Percentiles rank a stretch among this genome's conserved stretches.
These are phyloP conservation scores for Podospora sp. DNA, from an alignment of 495 filamentous ascomycete genomes.

Conservation along the genomic window DNA sequence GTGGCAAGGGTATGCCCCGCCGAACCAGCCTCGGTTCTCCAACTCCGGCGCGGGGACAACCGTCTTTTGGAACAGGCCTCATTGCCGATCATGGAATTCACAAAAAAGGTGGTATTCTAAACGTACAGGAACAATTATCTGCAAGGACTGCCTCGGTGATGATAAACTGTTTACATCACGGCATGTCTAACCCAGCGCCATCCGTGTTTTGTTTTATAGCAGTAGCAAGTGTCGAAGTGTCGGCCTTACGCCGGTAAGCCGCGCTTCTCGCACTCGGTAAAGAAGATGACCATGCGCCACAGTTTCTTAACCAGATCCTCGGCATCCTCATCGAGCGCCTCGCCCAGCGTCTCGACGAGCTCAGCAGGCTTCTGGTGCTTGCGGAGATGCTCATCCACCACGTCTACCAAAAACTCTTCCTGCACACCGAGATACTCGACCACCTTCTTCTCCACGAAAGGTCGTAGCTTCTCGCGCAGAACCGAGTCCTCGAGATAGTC, in stretches of 20 bases:
- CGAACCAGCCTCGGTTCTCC: neutral
- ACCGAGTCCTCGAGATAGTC: slow-evolving; percentile 86
- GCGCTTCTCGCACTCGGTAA: slow-evolving; percentile 91
- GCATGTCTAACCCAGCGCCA: neutral
- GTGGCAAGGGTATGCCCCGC: neutral
- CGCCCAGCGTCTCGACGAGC: slow-evolving; percentile 80
- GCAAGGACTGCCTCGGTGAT: neutral
- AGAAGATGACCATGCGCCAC: slow-evolving; percentile 99
- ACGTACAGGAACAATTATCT: neutral
- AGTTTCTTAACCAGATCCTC: slow-evolving; percentile 94
- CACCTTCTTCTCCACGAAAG: slow-evolving; percentile 97
- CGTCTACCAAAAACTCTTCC: slow-evolving; percentile 92
- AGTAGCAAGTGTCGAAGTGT: too few relatives aligned
- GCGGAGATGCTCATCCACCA: slow-evolving; percentile 84
- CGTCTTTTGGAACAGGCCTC: neutral
- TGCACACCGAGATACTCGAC: slow-evolving; percentile 95
- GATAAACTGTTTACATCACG: neutral
- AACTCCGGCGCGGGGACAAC: neutral
- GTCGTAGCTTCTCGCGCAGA: slow-evolving; percentile 83
- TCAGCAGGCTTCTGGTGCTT: slow-evolving; percentile 76
- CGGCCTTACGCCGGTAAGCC: slow-evolving; percentile 68
- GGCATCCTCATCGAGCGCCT: slow-evolving; percentile 93
- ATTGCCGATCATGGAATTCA: neutral
- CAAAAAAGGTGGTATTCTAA: neutral
- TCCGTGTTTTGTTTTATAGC: too few relatives aligned